A percentile compares a stretch with the other conserved stretches of the same genome.
These are phyloP conservation scores for Arabidopsis hybrid DNA, from an alignment of 441 rosid genomes.

Conservation along the genomic window DNA sequence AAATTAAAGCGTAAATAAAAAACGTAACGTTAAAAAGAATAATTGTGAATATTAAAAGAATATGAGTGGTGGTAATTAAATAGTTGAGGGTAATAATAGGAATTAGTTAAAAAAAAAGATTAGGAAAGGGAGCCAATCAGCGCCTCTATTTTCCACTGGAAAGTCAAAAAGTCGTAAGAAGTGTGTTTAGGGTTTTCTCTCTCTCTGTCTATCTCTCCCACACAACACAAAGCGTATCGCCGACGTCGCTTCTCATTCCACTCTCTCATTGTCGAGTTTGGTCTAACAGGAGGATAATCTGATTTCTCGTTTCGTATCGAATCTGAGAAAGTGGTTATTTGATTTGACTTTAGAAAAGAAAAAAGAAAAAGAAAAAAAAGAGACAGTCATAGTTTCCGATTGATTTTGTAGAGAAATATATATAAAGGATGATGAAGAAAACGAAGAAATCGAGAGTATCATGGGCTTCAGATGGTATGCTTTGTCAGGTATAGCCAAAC, in stretches of 20 bases:
- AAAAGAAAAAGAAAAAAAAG: not conserved
- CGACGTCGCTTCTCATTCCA: slow-evolving; percentile 11
- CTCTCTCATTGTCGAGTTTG: slow-evolving; percentile 4
- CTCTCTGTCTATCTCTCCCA: not conserved
- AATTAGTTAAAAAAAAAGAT: too few species aligned
- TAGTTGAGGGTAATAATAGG: not conserved
- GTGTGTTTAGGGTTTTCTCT: slow-evolving; percentile 9
- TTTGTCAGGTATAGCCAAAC: slow-evolving; percentile 59
- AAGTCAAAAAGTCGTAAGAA: not conserved
- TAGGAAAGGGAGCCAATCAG: not conserved
- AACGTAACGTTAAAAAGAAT: not conserved
- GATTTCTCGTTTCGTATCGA: slow-evolving; percentile 10
- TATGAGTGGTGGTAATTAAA: not conserved
- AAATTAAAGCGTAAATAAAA: not conserved
- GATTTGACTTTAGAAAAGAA: slow-evolving; percentile 5
- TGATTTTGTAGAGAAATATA: slow-evolving; percentile 24
- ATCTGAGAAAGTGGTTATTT: not conserved
- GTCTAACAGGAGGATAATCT: not conserved
- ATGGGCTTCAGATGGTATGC: slow-evolving; percentile 60
- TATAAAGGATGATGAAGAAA: slow-evolving; percentile 49
- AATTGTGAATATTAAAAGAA: not conserved
- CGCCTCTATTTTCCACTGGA: slow-evolving; percentile 1
- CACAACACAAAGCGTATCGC: slow-evolving; percentile 28
- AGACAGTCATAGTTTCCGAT: not conserved
- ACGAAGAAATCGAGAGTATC: slow-evolving; percentile 67